Conservation (phyloP, 768 basidiomycete species). For the Amanita phalloides region DNA sequence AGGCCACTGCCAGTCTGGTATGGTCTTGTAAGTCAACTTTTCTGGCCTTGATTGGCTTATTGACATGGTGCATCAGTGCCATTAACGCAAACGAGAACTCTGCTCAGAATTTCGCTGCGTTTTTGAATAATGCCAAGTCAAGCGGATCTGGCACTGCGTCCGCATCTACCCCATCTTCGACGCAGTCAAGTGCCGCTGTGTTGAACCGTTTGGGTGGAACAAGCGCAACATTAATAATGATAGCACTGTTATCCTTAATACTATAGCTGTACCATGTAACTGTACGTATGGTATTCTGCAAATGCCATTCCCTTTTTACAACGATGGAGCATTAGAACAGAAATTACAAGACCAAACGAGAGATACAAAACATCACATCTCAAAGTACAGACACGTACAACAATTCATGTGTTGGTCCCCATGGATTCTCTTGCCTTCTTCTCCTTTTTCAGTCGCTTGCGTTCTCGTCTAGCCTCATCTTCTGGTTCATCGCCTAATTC, state of each 20-base stretch:
- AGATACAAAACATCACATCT: not conserved
- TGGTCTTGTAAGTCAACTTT: constrained; percentile 34
- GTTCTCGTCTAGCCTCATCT: constrained; percentile 50
- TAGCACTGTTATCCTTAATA: constrained; percentile 21
- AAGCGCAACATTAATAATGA: constrained; percentile 17
- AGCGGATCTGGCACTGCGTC: constrained; percentile 10
- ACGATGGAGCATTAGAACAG: not conserved
- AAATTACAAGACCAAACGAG: too few relatives aligned
- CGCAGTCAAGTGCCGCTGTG: constrained; percentile 17
- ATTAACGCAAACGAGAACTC: constrained; percentile 46
- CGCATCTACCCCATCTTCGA: constrained; percentile 10
- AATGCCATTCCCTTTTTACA: not conserved
- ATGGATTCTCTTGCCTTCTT: constrained; percentile 42
- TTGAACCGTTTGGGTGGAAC: constrained; percentile 23
- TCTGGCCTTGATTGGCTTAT: not conserved
- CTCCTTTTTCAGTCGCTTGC: constrained; percentile 60
- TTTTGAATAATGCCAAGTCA: constrained; percentile 41
- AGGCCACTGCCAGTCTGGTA: constrained; percentile 41
- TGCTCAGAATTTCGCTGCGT: constrained; percentile 41
- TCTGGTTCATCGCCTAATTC: constrained; percentile 32
- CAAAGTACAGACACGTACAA: not conserved
- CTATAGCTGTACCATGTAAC: constrained; percentile 14
- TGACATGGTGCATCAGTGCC: constrained; percentile 20
- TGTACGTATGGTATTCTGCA: not conserved
- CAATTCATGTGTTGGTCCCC: constrained; percentile 21